Base-by-base conservation (phyloP, 768 basidiomycete species). In the Tricholoma furcatifolium region DNA sequence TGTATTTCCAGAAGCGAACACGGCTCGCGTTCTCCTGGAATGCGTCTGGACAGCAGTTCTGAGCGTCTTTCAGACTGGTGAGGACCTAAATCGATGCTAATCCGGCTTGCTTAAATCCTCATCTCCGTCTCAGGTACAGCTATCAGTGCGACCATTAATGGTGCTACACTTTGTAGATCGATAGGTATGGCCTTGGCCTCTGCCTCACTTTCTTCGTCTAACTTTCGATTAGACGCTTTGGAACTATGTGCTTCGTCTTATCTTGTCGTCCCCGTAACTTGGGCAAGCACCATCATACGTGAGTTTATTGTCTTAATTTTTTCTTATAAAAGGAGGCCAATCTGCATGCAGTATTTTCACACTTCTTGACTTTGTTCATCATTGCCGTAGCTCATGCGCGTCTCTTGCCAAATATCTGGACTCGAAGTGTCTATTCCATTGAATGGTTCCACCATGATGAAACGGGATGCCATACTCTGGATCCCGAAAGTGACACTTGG, bases 281-380 rank as follows among this genome's bases (percentile, higher is more conserved):
- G 83, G 83, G 46, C 82, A 24, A 72, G 65, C 47, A 72, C 74
- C 52, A 51, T 81, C 49, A 70, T 74, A 36, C 63, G 82, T 83
- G 62, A 39, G 81, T 64, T 39, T 7, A 39, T 31, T 24, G 35
- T 54, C 24, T 20, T 17, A 23, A 10, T 24, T 15, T 24, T 31
- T 24, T 17, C 12, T 20, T 27, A 32, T 5, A 20, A 39, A 36
- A 51, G 54, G 32, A 53, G 23, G 36, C 14, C 46, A 51, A 35
- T 38, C 15, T 27, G 3, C 14, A 41, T 51, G 18, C 23, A 84
- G 81, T 78, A 38, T 58, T 83, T 9, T 62, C 72, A 9, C 86
- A 88, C 59, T 83, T 82, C 60, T 70, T 87, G 57, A 61, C 72
- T 3, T 68, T 88, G 21, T 72, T 78, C 60, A 67, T 80, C 51